Base-by-base conservation (phyloP, 306 rosid species). In the Ziziphus jujuba region DNA sequence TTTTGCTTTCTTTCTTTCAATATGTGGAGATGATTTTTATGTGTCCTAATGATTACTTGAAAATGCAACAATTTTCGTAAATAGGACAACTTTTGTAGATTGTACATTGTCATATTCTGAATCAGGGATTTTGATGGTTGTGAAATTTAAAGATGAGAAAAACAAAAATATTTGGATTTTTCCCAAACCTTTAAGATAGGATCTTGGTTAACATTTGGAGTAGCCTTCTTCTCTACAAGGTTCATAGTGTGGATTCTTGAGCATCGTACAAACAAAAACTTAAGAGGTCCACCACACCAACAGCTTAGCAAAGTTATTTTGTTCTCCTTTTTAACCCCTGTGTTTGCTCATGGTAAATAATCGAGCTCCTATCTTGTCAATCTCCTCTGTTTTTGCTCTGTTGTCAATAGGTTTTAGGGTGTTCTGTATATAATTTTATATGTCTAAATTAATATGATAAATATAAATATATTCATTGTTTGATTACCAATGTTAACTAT, bases 151-250 rank as follows among this genome's bases (percentile, higher is more conserved):
- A 67, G 62, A 47, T 20, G 73, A 61, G 24, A 47, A 28, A 19
- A 67, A 54, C n/a, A 1, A 56, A 33, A 72, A 67, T 40, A 69
- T 81, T 14, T 78, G 89, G 89, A 69, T 84, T 51, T 84, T 84
- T 68, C 47, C 78, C 24, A 75, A 75, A 63, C 84, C 89, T 0
- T 36, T 81, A 23, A 81, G 82, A 51, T 71, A 35, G 75, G 68
- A 56, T 50, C 84, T 75, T 84, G 86, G 89, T 43, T 81, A 20
- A 58, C 81, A 14, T 70, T 35, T 12, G 57, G 51, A 3, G 70
- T 5, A 36, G 77, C 70, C 13, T 73, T 72, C 31, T 20, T 79
- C 44, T 10, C 72, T 28, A 83, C 70, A 9, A 76, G 84, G 22
- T 36, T 70, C 36, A 66, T 79, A 14, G 17, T 83, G 20, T 72